A percentile compares a stretch with the other conserved stretches of the same genome.
Conservation (phyloP, 352 stramenopile genomes). For the Phytophthora colocasiae region DNA sequence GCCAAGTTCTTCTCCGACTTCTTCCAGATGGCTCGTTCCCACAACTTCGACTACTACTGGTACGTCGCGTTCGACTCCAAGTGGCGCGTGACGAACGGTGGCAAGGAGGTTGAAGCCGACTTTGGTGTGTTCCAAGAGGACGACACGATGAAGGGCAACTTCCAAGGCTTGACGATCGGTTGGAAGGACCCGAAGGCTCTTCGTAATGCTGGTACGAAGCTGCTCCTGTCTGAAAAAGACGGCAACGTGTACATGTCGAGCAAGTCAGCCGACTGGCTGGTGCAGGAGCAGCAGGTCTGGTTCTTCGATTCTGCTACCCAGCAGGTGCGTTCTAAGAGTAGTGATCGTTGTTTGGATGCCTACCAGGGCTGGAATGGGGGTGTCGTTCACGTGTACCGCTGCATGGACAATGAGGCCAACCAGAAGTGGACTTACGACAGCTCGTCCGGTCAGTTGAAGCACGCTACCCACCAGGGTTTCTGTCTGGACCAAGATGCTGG, state of each 20-base stretch:
- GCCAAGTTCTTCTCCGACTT: conserved; percentile 78
- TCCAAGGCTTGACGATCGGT: conserved; percentile 48
- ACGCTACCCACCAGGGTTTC: conserved; percentile 52
- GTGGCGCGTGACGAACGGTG: conserved; percentile 58
- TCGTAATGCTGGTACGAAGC: conserved; percentile 40
- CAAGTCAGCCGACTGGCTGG: conserved; percentile 53
- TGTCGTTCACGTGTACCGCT: too few species aligned
- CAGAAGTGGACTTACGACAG: conserved; percentile 21
- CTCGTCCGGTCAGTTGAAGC: conserved; percentile 49
- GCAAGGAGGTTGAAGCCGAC: conserved; percentile 62
- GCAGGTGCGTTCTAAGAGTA: conserved; percentile 1
- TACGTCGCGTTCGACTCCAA: conserved; percentile 74
- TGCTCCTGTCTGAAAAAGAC: conserved; percentile 48
- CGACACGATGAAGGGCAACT: conserved; percentile 64
- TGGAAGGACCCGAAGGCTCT: conserved; percentile 37
- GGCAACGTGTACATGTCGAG: conserved; percentile 47
- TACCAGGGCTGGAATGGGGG: too few species aligned
- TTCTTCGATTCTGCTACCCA: conserved; percentile 73
- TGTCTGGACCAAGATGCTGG: conserved; percentile 62
- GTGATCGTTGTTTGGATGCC: too few species aligned
- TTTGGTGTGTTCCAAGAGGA: conserved; percentile 72
- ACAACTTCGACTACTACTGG: conserved; percentile 77
- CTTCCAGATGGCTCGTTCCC: conserved; percentile 54
- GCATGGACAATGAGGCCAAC: too few species aligned
- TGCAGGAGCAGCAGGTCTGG: conserved; percentile 67